Base-by-base conservation (phyloP, 768 basidiomycete genomes). In the Agaricus blazei region DNA sequence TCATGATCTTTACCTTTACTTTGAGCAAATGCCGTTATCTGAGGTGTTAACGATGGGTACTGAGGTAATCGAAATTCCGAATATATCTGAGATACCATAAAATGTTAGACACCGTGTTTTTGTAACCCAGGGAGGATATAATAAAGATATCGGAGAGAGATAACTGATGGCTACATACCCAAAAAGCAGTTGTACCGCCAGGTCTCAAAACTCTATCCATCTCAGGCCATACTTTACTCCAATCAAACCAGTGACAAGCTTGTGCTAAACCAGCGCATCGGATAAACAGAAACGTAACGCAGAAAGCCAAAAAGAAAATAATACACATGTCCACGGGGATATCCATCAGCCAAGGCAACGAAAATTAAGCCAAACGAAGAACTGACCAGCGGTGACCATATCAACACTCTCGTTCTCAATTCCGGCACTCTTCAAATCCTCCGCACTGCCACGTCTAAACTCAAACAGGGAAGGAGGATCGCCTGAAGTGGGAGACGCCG, bases 181-280 rank as follows among this genome's bases (percentile, higher is more conserved):
- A 91, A 63, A 85, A 84, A 4, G 87, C 88, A 9, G 82, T 82
- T 1, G 80, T 84, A 2, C 88, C 90, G 14, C 81, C 77, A 7
- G 72, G 75, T 48, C 79, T 73, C 41, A 92, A 68, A 7, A 87
- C 76, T 3, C 86, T 74, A 9, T 75, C 72, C 0, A 82, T 71
- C 67, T 91, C 85, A 3, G 77, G 79, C 88, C 89, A 93, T 6
- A 87, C 74, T 60, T 78, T 81, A 5, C 69, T 66, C 79, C 84
- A 88, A 62, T 91, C 77, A 63, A 92, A 93, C 89, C 90, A 91
- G 64, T 93, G 90, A 2, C 81, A 81, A 0, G 90, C 83, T 69
- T 90, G 90, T 1, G 87, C 90, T 89, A 19, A 56, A 15, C 12
- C 28, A 6, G 8, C 14, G 3, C 28, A 28, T 46, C 26, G 26